Percentiles rank a stretch among this genome's conserved stretches.
Conservation (phyloP, 2,329 filamentous ascomycete genomes). For the Cladophialophora exuberans region DNA sequence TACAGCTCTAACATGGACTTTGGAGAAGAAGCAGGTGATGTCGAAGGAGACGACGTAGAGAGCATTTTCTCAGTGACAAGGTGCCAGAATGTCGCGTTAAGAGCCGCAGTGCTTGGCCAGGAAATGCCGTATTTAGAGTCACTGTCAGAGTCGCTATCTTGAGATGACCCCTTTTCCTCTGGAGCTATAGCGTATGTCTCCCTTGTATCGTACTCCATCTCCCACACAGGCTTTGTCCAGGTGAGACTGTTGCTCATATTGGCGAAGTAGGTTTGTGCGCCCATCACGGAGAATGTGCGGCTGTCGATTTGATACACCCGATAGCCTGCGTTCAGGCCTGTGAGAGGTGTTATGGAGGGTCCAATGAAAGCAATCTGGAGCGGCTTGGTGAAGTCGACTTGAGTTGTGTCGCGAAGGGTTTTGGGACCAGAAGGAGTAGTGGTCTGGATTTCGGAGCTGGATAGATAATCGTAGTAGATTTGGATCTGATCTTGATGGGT, state of each 20-base stretch:
- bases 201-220: conserved; percentile 37
- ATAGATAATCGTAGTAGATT: conserved; percentile 37
- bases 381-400: conserved; percentile 33
- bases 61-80: conserved; percentile 36
- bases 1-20: conserved; percentile 33
- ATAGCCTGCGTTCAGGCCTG: conserved; percentile 37
- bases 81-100: conserved; percentile 38
- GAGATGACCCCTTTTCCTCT: background rate
- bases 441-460: conserved; percentile 23
- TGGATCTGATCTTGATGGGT: conserved; percentile 37
- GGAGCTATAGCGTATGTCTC: conserved; percentile 23
- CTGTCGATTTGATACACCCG: conserved; percentile 34
- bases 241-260: conserved; percentile 35
- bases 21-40: background rate
- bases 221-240: conserved; percentile 37
- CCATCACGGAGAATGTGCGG: conserved; percentile 36
- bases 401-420: conserved; percentile 31
- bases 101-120: conserved; percentile 32
- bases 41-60: conserved; percentile 21
- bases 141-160: background rate
- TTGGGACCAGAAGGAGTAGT: conserved; percentile 2
- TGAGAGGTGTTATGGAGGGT: conserved; percentile 37
- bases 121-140: conserved; percentile 12
- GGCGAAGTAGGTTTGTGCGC: conserved; percentile 37
- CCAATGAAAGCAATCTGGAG: conserved; percentile 35